Evolutionary conservation across 345 rosid genomes (phyloP), one percentile per base, ranked within the genome.

Genomic region (Salix koriyanagi): DNA sequence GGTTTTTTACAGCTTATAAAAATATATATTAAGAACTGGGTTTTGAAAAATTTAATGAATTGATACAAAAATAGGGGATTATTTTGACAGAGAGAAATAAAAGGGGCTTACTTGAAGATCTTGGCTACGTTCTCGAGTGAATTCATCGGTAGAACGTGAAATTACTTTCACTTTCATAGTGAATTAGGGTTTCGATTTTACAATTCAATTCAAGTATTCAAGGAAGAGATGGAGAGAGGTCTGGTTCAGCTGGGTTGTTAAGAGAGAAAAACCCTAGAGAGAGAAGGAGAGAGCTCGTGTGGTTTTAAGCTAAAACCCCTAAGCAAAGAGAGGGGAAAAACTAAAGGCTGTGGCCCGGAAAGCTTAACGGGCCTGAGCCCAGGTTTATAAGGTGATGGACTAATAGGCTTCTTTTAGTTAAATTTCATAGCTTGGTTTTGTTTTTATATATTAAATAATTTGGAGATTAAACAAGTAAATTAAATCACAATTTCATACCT

Each of bases 51-150:
- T 16, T 48, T 48, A 48, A 16, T 3, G 2, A 30, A 65, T 62
- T 65, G 16, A 13, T 28, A 48, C 19, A 5, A 42, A 70, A 34
- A 30, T 50, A 67, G 56, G 67, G 32, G 56, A 12, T 72, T 61
- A 12, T 72, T 61, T 12, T n/a, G 3, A 13, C 5, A 11, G 34
- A 58, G 64, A 30, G 0, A 30, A 2, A 72, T 4, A 69, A 61
- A 61, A 69, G 67, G 21, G 4, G 5, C 11, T n/a, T 62, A 92
- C 97, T 92, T 90, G 98, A 41, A 96, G 93, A 75, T 96, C 99
- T 67, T 93, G 91, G 87, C 99, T 93, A 79, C 99, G 85, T 73
- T 93, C 99, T 75, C 99, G 90, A 71, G 98, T 96, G 88, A 90
- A 96, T 69, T 93, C 97, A 78, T 96, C 98, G 5, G 84, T 81